A percentile compares a stretch with the other conserved stretches of the same genome.
These are phyloP conservation scores for Suillus lakei DNA, from an alignment of 768 basidiomycete species.

Conservation along the genomic window DNA sequence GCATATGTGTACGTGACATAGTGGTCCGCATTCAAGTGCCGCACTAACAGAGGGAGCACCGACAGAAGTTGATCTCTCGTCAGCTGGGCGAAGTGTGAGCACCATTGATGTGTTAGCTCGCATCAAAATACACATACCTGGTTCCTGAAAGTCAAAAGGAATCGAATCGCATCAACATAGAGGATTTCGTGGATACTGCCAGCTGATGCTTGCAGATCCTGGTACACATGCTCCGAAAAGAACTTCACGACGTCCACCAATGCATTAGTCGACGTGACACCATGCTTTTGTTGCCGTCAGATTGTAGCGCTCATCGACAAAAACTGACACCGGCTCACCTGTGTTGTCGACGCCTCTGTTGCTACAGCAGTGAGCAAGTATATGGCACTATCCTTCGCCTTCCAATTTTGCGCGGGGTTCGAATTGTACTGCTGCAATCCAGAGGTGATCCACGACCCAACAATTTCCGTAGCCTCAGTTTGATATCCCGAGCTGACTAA, in stretches of 20 bases:
- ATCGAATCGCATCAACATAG: constrained; percentile 96
- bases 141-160: constrained; percentile 93
- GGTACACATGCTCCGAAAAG: constrained; percentile 90
- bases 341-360: constrained; percentile 82
- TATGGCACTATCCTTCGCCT: constrained; percentile 91
- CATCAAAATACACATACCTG: constrained; percentile 57
- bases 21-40: constrained; percentile 80
- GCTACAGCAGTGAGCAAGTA: constrained; percentile 95
- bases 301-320: constrained; percentile 1
- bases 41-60: constrained; percentile 85
- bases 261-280: constrained; percentile 91
- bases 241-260: constrained; percentile 94
- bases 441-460: constrained; percentile 80
- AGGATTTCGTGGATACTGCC: constrained; percentile 85
- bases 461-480: constrained; percentile 84
- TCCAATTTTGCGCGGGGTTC: constrained; percentile 73
- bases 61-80: constrained; percentile 93
- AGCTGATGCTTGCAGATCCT: constrained; percentile 76
- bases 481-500: constrained; percentile 84
- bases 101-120: background rate
- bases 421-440: constrained; percentile 73
- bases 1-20: constrained; percentile 97
- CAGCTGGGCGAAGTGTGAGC: constrained; percentile 51
- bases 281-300: constrained; percentile 56
- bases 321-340: constrained; percentile 50